Evolutionary conservation across 441 rosid species (phyloP), one percentile per base, ranked within the genome.

Genomic region (Breynia disticha): DNA sequence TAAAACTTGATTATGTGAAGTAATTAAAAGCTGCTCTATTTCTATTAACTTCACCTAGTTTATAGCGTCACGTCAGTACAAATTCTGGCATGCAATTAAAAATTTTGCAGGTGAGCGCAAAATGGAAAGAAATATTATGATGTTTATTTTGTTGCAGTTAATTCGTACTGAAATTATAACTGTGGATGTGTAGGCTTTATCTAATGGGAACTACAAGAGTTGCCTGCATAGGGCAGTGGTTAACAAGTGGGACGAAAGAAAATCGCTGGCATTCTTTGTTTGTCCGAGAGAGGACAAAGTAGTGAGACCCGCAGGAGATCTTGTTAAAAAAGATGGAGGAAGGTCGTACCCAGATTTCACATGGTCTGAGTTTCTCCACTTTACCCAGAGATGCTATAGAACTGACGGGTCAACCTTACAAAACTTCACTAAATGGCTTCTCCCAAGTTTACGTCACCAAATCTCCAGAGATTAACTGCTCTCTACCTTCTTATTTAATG

Each of bases 161-260:
- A n/a, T n/a, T n/a, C n/a, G n/a, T n/a, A n/a, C n/a, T n/a, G n/a
- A n/a, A n/a, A n/a, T n/a, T n/a, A n/a, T 37, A 37, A 37, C 11
- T 37, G 41, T 37, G 6, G 6, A 11, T 37, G 41, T 24, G 13
- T 66, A 86, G 95, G 95, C 95, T 28, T 76, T 86, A 10, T 74
- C 90, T 1, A 86, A 86, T 51, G 77, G 84, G 9, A 70, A 59
- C 60, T 83, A 76, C 84, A 86, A 79, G 66, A 86, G 95, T 54
- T 83, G 95, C 72, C 55, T 86, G 67, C 95, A 86, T 67, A 62
- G 88, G 45, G 95, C 90, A 11, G 90, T 86, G 46, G 90, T 86
- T 57, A 86, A 83, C 70, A 79, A 73, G 37, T 46, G 53, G 60
- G 77, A 69, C 2, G 61, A 78, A 18, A 79, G 95, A 56, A 86